Evolutionary conservation across 305 asterid genomes (phyloP), one percentile per base, ranked within the genome.

Genomic region (Solanum hybrid): DNA sequence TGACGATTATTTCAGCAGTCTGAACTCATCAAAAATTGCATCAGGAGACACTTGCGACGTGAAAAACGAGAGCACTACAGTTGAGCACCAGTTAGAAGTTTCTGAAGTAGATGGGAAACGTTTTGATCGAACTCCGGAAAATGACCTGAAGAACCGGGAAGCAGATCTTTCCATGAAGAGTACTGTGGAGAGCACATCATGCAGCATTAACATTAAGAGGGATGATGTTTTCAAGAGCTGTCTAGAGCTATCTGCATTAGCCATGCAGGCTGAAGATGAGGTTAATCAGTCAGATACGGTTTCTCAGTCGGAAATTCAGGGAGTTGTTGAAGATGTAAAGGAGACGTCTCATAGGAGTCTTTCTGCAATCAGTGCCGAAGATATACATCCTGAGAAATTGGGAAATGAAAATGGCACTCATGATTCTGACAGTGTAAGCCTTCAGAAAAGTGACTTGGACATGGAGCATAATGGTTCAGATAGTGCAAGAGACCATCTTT

Each of bases 171-270:
- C 72, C 27, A 36, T 35, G 78, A 86, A 73, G 79, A 78, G 90
- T 90, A 89, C 89, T 77, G 77, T 89, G 71, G 93, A 90, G 64
- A 89, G 66, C 85, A 88, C 86, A 78, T 81, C 94, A 34, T 71
- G 90, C 87, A 29, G 91, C n/a, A n/a, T n/a, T n/a, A n/a, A n/a
- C 77, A 84, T 93, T 88, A 94, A 85, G 32, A 91, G 89, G 91
- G 92, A 73, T 10, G 95, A 93, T 12, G 92, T 93, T 88, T 95
- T 92, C 90, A 93, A 91, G 80, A 96, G 99, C 92, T 95, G 96
- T 91, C 90, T 93, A 94, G 97, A 94, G 92, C 93, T 96, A 27
- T 37, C 91, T 4, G 93, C 93, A 85, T 89, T 95, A 78, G 91
- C 93, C 5, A 79, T 78, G 75, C 94, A 91, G 84, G 92, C 92